Percentiles rank a stretch among this genome's conserved stretches.
phyloP scores from a whole-genome alignment of 371 early-diverging fungal genomes.

The Mortierella sp. region DNA sequence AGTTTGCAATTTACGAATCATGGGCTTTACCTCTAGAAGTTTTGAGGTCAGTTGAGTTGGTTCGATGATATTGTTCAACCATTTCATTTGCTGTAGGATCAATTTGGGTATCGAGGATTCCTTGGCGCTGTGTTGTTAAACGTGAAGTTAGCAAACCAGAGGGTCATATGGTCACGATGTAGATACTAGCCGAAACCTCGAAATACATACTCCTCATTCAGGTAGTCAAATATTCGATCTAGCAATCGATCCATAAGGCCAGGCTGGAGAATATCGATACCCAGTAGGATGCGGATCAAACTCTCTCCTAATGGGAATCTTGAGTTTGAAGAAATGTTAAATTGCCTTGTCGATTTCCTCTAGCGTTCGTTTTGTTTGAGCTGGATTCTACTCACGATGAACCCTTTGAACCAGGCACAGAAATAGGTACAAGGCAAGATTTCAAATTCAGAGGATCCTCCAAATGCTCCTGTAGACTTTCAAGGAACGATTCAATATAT shows the following conservation, averaged over 20 bases:
- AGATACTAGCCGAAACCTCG: background rate
- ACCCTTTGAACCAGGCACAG: slow-evolving; percentile 9
- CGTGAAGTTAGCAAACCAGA: background rate
- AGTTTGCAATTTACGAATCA: background rate
- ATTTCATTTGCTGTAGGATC: slow-evolving; percentile 82
- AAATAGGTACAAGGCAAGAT: slow-evolving; percentile 28
- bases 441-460: slow-evolving; percentile 33
- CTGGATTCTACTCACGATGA: slow-evolving; percentile 21
- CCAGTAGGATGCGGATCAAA: slow-evolving; percentile 70
- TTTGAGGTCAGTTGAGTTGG: slow-evolving; percentile 73
- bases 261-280: slow-evolving; percentile 74
- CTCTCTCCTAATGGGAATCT: slow-evolving; percentile 61
- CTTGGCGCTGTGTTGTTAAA: slow-evolving; percentile 26
- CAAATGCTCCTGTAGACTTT: slow-evolving; percentile 38
- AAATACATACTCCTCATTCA: slow-evolving; percentile 66
- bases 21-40: slow-evolving; percentile 70
- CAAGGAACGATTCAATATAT: slow-evolving; percentile 29
- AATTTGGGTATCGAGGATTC: slow-evolving; percentile 72
- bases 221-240: slow-evolving; percentile 75
- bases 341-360: background rate
- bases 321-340: background rate
- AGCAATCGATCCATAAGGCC: slow-evolving; percentile 70
- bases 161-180: background rate
- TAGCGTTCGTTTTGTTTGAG: no score
- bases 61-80: slow-evolving; percentile 82